Evolutionary conservation across 2,329 filamentous ascomycete species (phyloP).

Genomic region (Fusarium multiceps): DNA sequence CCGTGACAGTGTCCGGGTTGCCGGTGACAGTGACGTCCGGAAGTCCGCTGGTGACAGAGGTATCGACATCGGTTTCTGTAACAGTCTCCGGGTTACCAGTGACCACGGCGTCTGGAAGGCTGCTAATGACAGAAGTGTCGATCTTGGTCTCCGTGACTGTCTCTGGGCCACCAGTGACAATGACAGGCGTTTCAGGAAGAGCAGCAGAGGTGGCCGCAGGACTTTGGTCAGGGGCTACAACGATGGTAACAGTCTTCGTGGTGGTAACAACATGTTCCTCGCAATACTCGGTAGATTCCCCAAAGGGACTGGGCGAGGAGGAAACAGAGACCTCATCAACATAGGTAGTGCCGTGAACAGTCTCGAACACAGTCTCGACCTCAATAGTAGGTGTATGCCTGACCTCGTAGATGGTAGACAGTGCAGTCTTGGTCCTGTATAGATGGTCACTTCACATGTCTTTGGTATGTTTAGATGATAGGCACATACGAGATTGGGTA

Average conservation of each 20-base stretch:
- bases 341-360: slow-evolving; percentile 46
- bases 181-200: slow-evolving; percentile 32
- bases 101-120: slow-evolving; percentile 50
- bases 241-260: slow-evolving; percentile 46
- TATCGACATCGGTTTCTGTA: slow-evolving; percentile 39
- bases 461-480: background rate
- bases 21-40: slow-evolving; percentile 43
- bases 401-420: slow-evolving; percentile 51
- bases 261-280: slow-evolving; percentile 39
- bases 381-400: slow-evolving; percentile 33
- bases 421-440: slow-evolving; percentile 49
- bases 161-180: slow-evolving; percentile 46
- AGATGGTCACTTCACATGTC: slow-evolving; percentile 13
- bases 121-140: slow-evolving; percentile 45
- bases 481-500: slow-evolving; percentile 52
- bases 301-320: slow-evolving; percentile 43
- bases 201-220: slow-evolving; percentile 30
- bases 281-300: slow-evolving; percentile 41
- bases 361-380: slow-evolving; percentile 37
- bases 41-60: slow-evolving; percentile 32
- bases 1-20: slow-evolving; percentile 47
- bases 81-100: slow-evolving; percentile 49
- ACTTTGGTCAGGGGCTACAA: slow-evolving; percentile 40
- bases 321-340: slow-evolving; percentile 39
- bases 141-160: slow-evolving; percentile 50